Conservation (phyloP, 1,284 basidiomycete species). For the Blastosporella zonata region DNA sequence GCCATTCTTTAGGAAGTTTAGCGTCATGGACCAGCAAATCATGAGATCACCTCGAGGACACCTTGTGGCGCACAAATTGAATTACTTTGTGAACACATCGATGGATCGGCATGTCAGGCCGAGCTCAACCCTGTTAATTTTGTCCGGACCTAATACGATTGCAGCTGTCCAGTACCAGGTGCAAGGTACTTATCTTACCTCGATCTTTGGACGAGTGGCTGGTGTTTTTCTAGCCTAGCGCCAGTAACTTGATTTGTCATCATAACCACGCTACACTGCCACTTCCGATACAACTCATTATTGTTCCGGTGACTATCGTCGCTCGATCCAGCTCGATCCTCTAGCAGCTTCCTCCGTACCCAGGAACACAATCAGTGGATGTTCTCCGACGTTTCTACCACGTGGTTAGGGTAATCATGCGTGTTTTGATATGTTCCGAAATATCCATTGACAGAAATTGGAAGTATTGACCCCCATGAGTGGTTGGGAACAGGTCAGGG, state of each 20-base stretch:
- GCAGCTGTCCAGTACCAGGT: not conserved
- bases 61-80: not conserved
- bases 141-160: not conserved
- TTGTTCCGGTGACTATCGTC: not conserved
- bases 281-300: not conserved
- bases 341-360: not conserved
- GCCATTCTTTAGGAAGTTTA: not conserved
- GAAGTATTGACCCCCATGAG: too few relatives aligned
- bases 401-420: too few relatives aligned
- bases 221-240: not conserved
- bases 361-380: too few relatives aligned
- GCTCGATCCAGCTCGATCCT: not conserved
- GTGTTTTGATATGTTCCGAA: too few relatives aligned
- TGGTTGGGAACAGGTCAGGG: too few relatives aligned
- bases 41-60: not conserved
- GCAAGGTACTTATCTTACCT: not conserved
- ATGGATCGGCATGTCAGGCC: not conserved
- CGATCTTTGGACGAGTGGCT: too few relatives aligned
- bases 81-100: not conserved
- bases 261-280: not conserved
- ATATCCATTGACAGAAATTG: too few relatives aligned
- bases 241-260: conserved; percentile 7
- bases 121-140: not conserved
- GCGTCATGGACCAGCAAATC: not conserved
- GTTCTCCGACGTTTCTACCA: too few relatives aligned